Evolutionary conservation across 352 stramenopile genomes (phyloP), one percentile per base, ranked within the genome.

Genomic region (Thalassiosira livingstoniorum): DNA sequence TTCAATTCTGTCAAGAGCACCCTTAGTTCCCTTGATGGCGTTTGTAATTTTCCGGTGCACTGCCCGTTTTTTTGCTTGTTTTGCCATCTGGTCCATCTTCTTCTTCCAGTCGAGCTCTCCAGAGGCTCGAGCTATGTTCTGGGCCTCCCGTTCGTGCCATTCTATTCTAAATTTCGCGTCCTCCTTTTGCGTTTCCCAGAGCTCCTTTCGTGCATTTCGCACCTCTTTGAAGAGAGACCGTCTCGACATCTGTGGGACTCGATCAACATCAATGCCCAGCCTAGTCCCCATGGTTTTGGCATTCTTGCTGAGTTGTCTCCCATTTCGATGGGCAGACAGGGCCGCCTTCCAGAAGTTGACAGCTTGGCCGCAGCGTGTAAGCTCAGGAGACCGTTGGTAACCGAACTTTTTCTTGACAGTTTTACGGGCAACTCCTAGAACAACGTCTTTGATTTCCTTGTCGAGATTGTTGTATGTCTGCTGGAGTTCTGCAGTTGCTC

Each of bases 81-180:
- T 2, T 45, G 35, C 60, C 60, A 67, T 67, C 1, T 25, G 0
- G 13, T 45, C 45, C 35, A 67, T 67, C 18, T 45, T 67, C n/a
- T 67, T 67, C 21, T 67, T 21, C 70, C 70, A 78, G 29, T 78
- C 70, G 4, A 55, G 7, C 39, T 64, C 45, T 1, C 70, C 70
- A 5, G 35, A n/a, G 2, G 70, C 70, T 37, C 39, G 15, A 2
- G 70, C 58, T 3, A 69, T 63, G 32, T 78, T 55, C 29, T 78
- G 55, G 42, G 70, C 58, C 29, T 71, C 71, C 25, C 37, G 2
- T 45, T 78, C 70, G 1, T 71, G 42, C 70, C 70, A 78, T 27
- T 70, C 58, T 21, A 78, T 78, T 4, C 70, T 18, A 10, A 47
- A 23, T 25, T 2, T 11, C 25, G 35, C 25, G 18, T 13, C 37